Conservation (phyloP, 192 early-diverging fungal species). For the Backusella psychrophila region DNA sequence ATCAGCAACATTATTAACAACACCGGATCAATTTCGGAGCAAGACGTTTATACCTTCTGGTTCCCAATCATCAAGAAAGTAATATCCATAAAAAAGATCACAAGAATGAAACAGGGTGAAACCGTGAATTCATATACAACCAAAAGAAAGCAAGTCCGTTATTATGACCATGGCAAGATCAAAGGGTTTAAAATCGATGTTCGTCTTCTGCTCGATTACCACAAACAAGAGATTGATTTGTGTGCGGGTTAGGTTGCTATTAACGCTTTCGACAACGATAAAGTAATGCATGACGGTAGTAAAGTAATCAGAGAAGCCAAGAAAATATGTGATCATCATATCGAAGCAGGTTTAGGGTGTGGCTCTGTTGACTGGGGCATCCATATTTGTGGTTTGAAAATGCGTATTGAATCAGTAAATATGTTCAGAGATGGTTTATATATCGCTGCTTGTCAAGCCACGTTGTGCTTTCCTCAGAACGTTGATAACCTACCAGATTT, state of each 20-base stretch:
- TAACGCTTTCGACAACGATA: not conserved
- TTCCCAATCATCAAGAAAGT: not conserved
- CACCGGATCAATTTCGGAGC: not conserved
- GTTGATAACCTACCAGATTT: too few relatives aligned
- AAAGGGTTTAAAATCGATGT: not conserved
- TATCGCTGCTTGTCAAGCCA: too few relatives aligned
- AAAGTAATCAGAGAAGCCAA: not conserved
- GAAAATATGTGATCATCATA: not conserved
- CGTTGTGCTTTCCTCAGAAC: too few relatives aligned
- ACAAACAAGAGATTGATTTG: not conserved
- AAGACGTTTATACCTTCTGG: constrained; percentile 1
- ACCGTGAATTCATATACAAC: not conserved
- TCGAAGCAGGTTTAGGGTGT: not conserved
- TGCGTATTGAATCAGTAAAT: too few relatives aligned
- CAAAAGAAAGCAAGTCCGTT: not conserved
- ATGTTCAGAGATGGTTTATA: too few relatives aligned
- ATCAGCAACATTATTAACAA: not conserved
- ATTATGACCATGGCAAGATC: not conserved
- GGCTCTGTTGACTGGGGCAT: not conserved
- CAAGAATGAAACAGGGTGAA: constrained; percentile 4
- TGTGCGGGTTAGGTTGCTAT: constrained; percentile 2
- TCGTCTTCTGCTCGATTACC: not conserved
- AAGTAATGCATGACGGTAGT: not conserved
- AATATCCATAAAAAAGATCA: not conserved
- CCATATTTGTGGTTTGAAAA: too few relatives aligned